Base-by-base conservation (phyloP, 2,329 filamentous ascomycete species). In the Didymella segeticola region DNA sequence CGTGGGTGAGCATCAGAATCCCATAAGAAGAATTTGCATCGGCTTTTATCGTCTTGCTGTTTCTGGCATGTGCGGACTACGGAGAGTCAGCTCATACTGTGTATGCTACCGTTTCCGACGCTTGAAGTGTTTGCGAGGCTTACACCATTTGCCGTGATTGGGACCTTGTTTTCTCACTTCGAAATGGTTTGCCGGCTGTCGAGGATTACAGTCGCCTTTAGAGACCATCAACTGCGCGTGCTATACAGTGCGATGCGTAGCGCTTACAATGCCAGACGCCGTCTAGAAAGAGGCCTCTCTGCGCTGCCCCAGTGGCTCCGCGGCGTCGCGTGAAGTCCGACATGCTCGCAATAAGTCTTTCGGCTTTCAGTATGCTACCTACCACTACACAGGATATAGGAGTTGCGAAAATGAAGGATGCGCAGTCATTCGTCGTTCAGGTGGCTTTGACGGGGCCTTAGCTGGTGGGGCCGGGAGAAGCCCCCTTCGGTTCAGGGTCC, bases 21-120 rank as follows among this genome's bases (percentile, higher is more conserved):
- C 82, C 83, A 86, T 0, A 87, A 68, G 58, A 86, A 87, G 70
- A 87, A 84, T 1, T 74, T 75, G 62, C 85, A 87, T 33, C 78
- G 74, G 38, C 79, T 50, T 27, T 47, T 72, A 19, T 76, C 73
- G 2, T 72, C 64, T 46, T 77, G 72, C 27, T 75, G 72, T 61
- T 79, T 78, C 60, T 85, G 82, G 63, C 85, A 88, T 4, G 80
- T 82, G 60, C 84, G 86, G 69, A 87, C 70, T 72, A 37, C 11
- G 6, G 62, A 63, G 19, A 3, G 43, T 60, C 69, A 66, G 54
- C 22, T 25, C 1, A 12, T 7, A 26, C 12, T 19, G 27, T 26
- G 17, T 14, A 25, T 10, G n/a, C n/a, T n/a, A n/a, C n/a, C n/a
- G n/a, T n/a, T n/a, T n/a, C n/a, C n/a, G n/a, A n/a, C n/a, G n/a